phyloP scores from a whole-genome alignment of 2,329 filamentous ascomycete genomes.

The Venturia effusa region DNA sequence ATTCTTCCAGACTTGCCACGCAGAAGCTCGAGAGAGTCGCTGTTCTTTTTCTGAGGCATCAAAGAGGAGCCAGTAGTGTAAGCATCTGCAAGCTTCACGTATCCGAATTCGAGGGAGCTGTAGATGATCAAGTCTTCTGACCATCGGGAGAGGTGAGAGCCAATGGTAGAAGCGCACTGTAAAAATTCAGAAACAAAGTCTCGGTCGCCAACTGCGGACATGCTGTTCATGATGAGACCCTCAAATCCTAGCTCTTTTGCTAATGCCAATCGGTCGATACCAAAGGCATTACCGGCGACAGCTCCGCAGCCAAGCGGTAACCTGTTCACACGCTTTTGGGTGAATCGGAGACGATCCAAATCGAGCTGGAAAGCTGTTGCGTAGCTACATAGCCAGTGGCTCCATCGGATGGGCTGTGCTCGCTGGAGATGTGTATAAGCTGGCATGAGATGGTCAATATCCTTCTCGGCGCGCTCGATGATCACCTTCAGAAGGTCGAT shows the following conservation, averaged over 20 bases:
- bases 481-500: slow-evolving; percentile 60
- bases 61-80: slow-evolving; percentile 67
- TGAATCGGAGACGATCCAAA: slow-evolving; percentile 64
- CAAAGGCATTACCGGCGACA: slow-evolving; percentile 71
- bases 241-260: slow-evolving; percentile 73
- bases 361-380: slow-evolving; percentile 61
- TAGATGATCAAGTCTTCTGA: slow-evolving; percentile 82
- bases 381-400: slow-evolving; percentile 70
- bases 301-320: slow-evolving; percentile 64
- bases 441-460: slow-evolving; percentile 72
- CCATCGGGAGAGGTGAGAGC: slow-evolving; percentile 71
- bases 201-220: slow-evolving; percentile 64
- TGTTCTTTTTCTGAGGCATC: slow-evolving; percentile 82
- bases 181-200: slow-evolving; percentile 77
- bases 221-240: slow-evolving; percentile 62
- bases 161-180: slow-evolving; percentile 68
- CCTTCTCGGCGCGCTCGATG: slow-evolving; percentile 56
- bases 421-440: slow-evolving; percentile 83
- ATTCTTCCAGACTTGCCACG: slow-evolving; percentile 67
- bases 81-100: slow-evolving; percentile 64
- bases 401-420: slow-evolving; percentile 70
- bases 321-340: slow-evolving; percentile 62
- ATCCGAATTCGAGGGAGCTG: slow-evolving; percentile 64
- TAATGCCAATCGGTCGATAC: slow-evolving; percentile 69
- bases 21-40: slow-evolving; percentile 62